These are phyloP conservation scores for Linnemannia exigua DNA, from an alignment of 192 early-diverging fungal species.

Conservation along the genomic window DNA sequence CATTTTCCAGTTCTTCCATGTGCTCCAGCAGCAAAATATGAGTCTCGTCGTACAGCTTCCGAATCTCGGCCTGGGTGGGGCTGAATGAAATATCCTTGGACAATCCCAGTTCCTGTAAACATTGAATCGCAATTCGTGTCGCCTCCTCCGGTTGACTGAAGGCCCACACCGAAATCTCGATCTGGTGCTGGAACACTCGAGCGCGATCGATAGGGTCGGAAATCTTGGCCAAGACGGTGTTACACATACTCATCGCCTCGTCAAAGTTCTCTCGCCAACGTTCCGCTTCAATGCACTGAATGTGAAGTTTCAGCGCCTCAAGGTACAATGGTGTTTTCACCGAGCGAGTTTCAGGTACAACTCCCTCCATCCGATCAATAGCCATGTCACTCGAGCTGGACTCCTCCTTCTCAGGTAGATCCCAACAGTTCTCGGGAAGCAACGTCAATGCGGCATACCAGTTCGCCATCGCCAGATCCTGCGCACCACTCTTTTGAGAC, in stretches of 20 bases:
- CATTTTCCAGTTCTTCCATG: conserved; percentile 22
- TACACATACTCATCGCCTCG: conserved; percentile 29
- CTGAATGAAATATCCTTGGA: conserved; percentile 31
- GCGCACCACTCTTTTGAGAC: conserved; percentile 53
- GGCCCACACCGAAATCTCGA: conserved; percentile 46
- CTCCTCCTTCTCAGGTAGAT: not conserved
- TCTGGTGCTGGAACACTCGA: conserved; percentile 34
- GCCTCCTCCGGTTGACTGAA: conserved; percentile 33
- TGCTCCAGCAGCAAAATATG: conserved; percentile 25
- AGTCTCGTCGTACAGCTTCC: conserved; percentile 29
- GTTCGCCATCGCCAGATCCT: conserved; percentile 38
- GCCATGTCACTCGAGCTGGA: not conserved
- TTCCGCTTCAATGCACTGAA: conserved; percentile 46
- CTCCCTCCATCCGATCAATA: not conserved
- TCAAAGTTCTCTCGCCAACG: conserved; percentile 44
- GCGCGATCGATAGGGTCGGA: conserved; percentile 44
- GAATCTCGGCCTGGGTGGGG: conserved; percentile 34
- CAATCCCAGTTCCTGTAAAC: conserved; percentile 45
- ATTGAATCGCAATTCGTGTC: conserved; percentile 31
- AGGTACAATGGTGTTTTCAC: conserved; percentile 19
- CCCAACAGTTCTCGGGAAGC: conserved; percentile 40
- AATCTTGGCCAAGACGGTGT: conserved; percentile 17
- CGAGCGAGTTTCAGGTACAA: not conserved
- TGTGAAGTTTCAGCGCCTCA: conserved; percentile 42
- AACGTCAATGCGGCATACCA: conserved; percentile 43